Evolutionary conservation across 371 early-diverging fungal species (phyloP).

Genomic region (Mortierella sp.): DNA sequence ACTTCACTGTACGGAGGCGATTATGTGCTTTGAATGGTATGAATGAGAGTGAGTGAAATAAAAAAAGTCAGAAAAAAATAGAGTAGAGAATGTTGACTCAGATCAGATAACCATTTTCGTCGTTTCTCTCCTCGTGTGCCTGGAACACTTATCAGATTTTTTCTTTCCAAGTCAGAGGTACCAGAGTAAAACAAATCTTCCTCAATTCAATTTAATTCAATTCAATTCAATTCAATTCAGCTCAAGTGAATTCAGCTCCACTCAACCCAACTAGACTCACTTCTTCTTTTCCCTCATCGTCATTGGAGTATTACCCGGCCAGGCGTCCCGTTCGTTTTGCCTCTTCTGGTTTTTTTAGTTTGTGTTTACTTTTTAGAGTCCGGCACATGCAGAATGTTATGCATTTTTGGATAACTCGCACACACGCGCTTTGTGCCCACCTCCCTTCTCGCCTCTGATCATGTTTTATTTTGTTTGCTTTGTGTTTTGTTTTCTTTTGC

Average conservation of each 20-base stretch:
- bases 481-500: neutral
- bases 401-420: neutral
- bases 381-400: neutral
- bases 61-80: neutral
- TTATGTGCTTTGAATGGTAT: neutral
- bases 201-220: no score
- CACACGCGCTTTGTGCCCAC: neutral
- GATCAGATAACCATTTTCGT: neutral
- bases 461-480: neutral
- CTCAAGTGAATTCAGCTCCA: no score
- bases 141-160: constrained; percentile 14
- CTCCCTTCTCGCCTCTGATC: neutral
- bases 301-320: constrained; percentile 9
- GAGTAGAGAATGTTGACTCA: neutral
- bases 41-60: neutral
- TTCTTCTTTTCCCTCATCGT: neutral
- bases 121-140: neutral
- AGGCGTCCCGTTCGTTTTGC: neutral
- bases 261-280: neutral
- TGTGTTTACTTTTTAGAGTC: neutral
- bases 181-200: neutral
- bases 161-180: neutral
- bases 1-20: no score
- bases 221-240: no score
- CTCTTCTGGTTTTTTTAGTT: neutral